These are phyloP conservation scores for Cladosporium velox DNA, from an alignment of 2,329 filamentous ascomycete species.

Conservation along the genomic window DNA sequence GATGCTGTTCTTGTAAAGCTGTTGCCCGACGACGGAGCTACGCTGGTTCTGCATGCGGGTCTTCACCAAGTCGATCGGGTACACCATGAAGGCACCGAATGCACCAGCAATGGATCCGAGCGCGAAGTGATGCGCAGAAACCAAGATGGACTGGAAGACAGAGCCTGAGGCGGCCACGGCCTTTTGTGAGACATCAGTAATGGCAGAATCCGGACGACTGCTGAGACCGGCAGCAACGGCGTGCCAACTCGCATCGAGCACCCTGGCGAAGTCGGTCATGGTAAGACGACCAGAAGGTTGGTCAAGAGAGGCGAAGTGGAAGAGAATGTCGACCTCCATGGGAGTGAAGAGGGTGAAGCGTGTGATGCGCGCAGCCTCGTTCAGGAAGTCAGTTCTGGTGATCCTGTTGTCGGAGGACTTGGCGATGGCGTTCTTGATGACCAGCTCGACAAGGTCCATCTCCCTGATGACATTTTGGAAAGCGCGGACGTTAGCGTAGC, in stretches of 20 bases:
- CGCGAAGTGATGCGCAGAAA: slow-evolving; percentile 86
- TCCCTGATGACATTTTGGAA: slow-evolving; percentile 98
- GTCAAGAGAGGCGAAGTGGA: slow-evolving; percentile 95
- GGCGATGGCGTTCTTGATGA: slow-evolving; percentile 80
- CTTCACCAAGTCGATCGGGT: slow-evolving; percentile 98
- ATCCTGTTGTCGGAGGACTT: slow-evolving; percentile 91
- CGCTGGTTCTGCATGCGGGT: slow-evolving; percentile 98
- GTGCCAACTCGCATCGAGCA: slow-evolving; percentile 91
- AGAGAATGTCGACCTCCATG: slow-evolving; percentile 98
- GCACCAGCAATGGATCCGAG: slow-evolving; percentile 90
- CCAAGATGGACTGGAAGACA: slow-evolving; percentile 65
- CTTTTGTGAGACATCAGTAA: slow-evolving; percentile 50
- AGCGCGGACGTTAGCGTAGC: slow-evolving; percentile 93
- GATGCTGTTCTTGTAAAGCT: slow-evolving; percentile 93
- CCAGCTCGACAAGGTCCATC: slow-evolving; percentile 95
- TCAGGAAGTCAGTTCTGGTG: slow-evolving; percentile 88
- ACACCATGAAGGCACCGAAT: slow-evolving; percentile 99
- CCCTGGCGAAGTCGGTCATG: slow-evolving; percentile 85
- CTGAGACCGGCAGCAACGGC: slow-evolving; percentile 50
- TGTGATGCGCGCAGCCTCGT: slow-evolving; percentile 87
- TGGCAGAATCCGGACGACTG: slow-evolving; percentile 54
- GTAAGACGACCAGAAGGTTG: slow-evolving; percentile 83
- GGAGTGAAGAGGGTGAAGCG: slow-evolving; percentile 96
- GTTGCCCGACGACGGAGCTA: slow-evolving; percentile 75
- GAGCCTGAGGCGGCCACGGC: slow-evolving; percentile 58